Conservation (phyloP, 2,329 filamentous ascomycete genomes). For the Chaetomium strumarium region DNA sequence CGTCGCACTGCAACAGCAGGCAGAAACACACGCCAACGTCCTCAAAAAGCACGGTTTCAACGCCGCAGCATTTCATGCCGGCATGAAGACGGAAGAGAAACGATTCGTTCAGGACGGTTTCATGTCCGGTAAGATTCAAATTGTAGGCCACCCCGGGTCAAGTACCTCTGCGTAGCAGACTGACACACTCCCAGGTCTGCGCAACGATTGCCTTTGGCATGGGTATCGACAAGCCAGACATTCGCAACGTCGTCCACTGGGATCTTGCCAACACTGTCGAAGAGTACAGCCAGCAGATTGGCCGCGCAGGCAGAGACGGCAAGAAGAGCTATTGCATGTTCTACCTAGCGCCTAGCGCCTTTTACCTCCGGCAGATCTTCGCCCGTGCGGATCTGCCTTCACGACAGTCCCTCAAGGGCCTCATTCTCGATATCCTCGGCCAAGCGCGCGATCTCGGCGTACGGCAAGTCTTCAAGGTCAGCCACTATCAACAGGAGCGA, state of each 20-base stretch:
- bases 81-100: constrained; percentile 33
- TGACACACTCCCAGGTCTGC: background rate
- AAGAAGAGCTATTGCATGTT: constrained; percentile 50
- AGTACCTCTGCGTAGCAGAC: too few relatives aligned
- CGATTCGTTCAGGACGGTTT: background rate
- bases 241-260: constrained; percentile 50
- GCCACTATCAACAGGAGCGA: constrained; percentile 38
- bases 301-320: constrained; percentile 50
- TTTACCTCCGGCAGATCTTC: constrained; percentile 54
- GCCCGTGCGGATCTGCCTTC: constrained; percentile 55
- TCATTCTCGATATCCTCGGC: constrained; percentile 49
- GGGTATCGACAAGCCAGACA: constrained; percentile 53
- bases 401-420: constrained; percentile 37
- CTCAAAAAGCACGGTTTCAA: constrained; percentile 36
- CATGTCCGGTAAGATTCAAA: background rate
- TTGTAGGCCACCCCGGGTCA: background rate
- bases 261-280: constrained; percentile 47
- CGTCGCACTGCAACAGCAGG: constrained; percentile 49
- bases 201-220: constrained; percentile 56
- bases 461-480: constrained; percentile 29
- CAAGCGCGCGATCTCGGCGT: background rate
- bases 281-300: constrained; percentile 53
- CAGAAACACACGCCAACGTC: constrained; percentile 37
- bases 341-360: constrained; percentile 51
- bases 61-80: constrained; percentile 45